Base-by-base conservation (phyloP, 2,329 filamentous ascomycete species). In the Neofusicoccum laricinum region DNA sequence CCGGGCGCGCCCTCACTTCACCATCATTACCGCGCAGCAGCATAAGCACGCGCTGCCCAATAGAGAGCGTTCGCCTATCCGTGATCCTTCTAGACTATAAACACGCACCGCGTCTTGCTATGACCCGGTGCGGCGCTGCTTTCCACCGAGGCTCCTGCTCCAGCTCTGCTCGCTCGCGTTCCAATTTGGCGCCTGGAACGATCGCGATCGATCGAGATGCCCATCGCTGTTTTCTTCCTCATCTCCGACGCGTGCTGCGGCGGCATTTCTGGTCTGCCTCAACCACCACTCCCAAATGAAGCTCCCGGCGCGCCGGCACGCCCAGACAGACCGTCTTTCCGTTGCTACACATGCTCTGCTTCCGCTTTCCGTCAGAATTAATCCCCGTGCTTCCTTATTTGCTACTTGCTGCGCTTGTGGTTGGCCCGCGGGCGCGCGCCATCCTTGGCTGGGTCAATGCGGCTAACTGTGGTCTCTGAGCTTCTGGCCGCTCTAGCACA, bases 161-260 rank as follows among this genome's bases (percentile, higher is more conserved):
- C 40, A 45, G 40, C 40, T 58, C 38, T 58, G 21, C 48, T 38
- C 21, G 38, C 51, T 55, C 51, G 21, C 36, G 49, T 30, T 19
- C 30, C 55, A 46, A 19, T n/a, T 12, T 17, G 19, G 38, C 53
- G 53, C 53, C 41, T 43, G 38, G 43, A 43, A 17, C 55, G 55
- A 59, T 59, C 55, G 55, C 40, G 55, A 59, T 59, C 55, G 55
- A 46, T 59, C 55, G 55, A 45, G 53, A 58, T 58, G 53, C n/a
- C 53, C 36, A 45, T 45, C 53, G 40, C 53, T 59, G 41, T 21
- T 46, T 58, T 59, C 30, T 6, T 10, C 55, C 25, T 59, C 55
- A 59, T 59, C 55, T 59, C 55, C 55, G 55, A 46, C 41, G 55
- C 25, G 40, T 46, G 53, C 21, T 58, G 53, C 40, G 10, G 40